Evolutionary conservation across 495 filamentous ascomycete species (phyloP).

Genomic region (Aspergillus baeticus): DNA sequence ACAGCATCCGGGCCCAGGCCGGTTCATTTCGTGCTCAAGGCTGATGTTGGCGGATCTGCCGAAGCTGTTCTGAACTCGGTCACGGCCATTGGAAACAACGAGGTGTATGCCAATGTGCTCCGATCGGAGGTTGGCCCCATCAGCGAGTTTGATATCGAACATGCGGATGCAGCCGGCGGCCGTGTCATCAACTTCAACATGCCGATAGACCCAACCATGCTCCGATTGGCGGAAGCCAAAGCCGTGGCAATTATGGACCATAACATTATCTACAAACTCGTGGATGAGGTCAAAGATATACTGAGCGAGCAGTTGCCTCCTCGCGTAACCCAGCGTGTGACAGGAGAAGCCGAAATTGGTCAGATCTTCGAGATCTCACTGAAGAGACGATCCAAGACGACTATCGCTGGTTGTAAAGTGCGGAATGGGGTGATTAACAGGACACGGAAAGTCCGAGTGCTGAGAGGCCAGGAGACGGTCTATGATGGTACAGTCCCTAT

Average conservation of each 20-base stretch:
- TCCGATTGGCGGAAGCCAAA: slow-evolving; percentile 62
- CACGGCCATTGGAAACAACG: slow-evolving; percentile 73
- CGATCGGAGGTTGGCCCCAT: slow-evolving; percentile 75
- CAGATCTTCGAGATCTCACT: slow-evolving; percentile 81
- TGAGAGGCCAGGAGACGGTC: slow-evolving; percentile 65
- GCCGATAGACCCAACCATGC: slow-evolving; percentile 63
- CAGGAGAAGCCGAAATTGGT: slow-evolving; percentile 85
- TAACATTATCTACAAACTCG: slow-evolving; percentile 89
- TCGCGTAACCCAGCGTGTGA: slow-evolving; percentile 60
- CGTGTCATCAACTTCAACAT: slow-evolving; percentile 87
- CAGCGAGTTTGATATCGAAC: slow-evolving; percentile 84
- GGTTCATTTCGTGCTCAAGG: slow-evolving; percentile 86
- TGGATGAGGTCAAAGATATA: slow-evolving; percentile 73
- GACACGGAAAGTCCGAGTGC: slow-evolving; percentile 64
- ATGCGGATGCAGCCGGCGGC: slow-evolving; percentile 68
- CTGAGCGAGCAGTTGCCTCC: slow-evolving; percentile 69
- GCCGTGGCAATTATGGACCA: slow-evolving; percentile 79
- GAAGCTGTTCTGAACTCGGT: slow-evolving; percentile 82
- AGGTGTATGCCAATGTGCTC: slow-evolving; percentile 75
- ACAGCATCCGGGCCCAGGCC: slow-evolving; percentile 51
- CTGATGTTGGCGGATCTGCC: slow-evolving; percentile 87
- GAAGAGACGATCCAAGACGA: slow-evolving; percentile 63
- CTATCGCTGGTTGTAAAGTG: slow-evolving; percentile 85
- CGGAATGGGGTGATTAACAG: slow-evolving; percentile 71
- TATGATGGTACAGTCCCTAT: slow-evolving; percentile 70